Evolutionary conservation across 495 filamentous ascomycete genomes (phyloP).

Genomic region (Penicillium egyptiacum): DNA sequence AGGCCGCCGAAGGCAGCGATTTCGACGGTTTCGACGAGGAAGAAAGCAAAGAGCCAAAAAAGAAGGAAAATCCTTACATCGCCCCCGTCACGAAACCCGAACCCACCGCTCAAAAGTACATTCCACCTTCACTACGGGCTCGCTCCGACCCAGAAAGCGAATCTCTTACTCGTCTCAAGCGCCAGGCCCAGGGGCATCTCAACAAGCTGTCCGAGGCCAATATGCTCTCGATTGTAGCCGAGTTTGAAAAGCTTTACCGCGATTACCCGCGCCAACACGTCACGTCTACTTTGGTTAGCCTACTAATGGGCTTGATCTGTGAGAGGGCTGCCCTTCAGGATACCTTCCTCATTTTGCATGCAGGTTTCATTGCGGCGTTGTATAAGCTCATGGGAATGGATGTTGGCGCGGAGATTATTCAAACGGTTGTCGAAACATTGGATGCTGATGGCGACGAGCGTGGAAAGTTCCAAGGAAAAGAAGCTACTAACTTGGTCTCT

Average conservation of each 20-base stretch:
- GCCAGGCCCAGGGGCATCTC: constrained; percentile 82
- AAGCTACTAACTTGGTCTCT: constrained; percentile 74
- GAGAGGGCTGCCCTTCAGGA: constrained; percentile 76
- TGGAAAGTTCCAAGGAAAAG: constrained; percentile 58
- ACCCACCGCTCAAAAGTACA: constrained; percentile 61
- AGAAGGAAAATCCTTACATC: constrained; percentile 63
- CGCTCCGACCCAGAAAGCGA: constrained; percentile 62
- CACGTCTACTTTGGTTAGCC: constrained; percentile 69
- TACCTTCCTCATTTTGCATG: constrained; percentile 85
- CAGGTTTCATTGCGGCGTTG: constrained; percentile 83
- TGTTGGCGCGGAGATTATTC: constrained; percentile 80
- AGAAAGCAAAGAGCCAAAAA: constrained; percentile 36
- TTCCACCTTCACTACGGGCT: constrained; percentile 81
- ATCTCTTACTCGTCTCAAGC: constrained; percentile 64
- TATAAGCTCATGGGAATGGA: constrained; percentile 85
- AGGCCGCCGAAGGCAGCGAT: constrained; percentile 30
- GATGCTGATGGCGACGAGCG: constrained; percentile 40
- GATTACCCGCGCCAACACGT: constrained; percentile 80
- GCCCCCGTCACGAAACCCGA: constrained; percentile 47
- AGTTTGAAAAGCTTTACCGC: constrained; percentile 80
- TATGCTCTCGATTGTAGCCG: constrained; percentile 72
- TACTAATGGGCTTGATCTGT: constrained; percentile 72
- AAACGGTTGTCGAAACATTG: constrained; percentile 73
- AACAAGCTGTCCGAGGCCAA: constrained; percentile 93
- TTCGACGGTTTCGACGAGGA: constrained; percentile 46